phyloP scores from a whole-genome alignment of 2,329 filamentous ascomycete species.

The Alternaria alternata region DNA sequence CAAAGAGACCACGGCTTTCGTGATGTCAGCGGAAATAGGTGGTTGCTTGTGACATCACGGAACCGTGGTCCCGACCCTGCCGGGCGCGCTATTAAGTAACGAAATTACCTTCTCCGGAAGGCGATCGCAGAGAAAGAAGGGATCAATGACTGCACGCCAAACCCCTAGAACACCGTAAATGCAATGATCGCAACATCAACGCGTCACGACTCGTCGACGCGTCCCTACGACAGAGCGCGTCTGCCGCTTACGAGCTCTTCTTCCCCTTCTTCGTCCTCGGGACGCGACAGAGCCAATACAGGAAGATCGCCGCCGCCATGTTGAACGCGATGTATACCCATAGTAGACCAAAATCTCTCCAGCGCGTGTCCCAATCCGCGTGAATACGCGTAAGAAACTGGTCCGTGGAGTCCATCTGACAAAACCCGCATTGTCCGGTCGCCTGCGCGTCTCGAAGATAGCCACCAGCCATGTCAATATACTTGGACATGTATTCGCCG shows the following conservation, averaged over 20 bases:
- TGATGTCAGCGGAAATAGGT: background rate
- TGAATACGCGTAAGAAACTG: slow-evolving; percentile 55
- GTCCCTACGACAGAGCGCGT: background rate
- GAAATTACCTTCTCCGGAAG: background rate
- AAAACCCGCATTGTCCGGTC: slow-evolving; percentile 57
- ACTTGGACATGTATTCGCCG: slow-evolving; percentile 55
- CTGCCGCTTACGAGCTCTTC: slow-evolving; percentile 6
- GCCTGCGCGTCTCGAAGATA: slow-evolving; percentile 54
- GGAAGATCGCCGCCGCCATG: slow-evolving; percentile 53
- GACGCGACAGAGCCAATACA: slow-evolving; percentile 64
- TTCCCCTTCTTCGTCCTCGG: slow-evolving; percentile 57
- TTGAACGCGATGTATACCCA: slow-evolving; percentile 63
- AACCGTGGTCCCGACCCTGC: background rate
- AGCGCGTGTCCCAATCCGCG: slow-evolving; percentile 60
- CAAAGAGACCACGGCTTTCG: background rate
- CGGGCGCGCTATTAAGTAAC: background rate
- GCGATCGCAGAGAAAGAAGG: no score
- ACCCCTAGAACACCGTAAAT: background rate
- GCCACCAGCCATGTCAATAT: slow-evolving; percentile 51
- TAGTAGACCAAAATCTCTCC: slow-evolving; percentile 66
- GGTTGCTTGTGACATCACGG: background rate
- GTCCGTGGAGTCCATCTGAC: slow-evolving; percentile 56
- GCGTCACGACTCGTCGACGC: background rate
- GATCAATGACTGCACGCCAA: no score
- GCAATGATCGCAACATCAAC: background rate